These are phyloP conservation scores for Scedosporium dehoogii DNA, from an alignment of 2,329 filamentous ascomycete species.

Conservation along the genomic window DNA sequence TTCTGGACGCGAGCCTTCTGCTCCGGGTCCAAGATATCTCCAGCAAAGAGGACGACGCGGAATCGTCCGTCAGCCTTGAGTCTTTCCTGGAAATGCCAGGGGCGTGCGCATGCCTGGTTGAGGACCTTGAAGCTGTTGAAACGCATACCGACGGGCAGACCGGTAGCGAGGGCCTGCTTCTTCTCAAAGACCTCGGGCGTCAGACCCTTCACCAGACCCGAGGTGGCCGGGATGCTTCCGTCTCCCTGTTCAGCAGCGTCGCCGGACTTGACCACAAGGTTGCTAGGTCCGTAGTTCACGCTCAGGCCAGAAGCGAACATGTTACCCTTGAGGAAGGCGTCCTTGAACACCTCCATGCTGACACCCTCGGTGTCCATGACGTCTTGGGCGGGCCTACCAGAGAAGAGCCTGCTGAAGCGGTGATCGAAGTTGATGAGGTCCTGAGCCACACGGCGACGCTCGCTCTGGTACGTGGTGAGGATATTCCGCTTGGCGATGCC, in stretches of 20 bases:
- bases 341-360: too few relatives aligned
- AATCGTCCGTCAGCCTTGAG: conserved; percentile 49
- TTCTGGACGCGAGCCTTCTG: conserved; percentile 34
- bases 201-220: conserved; percentile 18
- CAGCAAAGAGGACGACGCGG: conserved; percentile 51
- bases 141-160: conserved; percentile 40
- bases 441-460: conserved; percentile 36
- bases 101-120: conserved; percentile 43
- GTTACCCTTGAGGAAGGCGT: conserved; percentile 33
- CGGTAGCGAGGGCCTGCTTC: conserved; percentile 10
- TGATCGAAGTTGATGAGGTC: conserved; percentile 34
- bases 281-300: conserved; percentile 41
- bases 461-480: conserved; percentile 38
- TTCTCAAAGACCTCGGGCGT: conserved; percentile 14
- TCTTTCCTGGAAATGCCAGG: conserved; percentile 49
- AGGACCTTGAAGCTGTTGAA: conserved; percentile 50
- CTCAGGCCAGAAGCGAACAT: conserved; percentile 17
- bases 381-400: conserved; percentile 32
- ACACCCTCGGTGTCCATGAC: too few relatives aligned
- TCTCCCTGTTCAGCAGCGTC: conserved; percentile 49
- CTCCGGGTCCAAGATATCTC: conserved; percentile 34
- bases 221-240: conserved; percentile 8
- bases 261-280: conserved; percentile 53
- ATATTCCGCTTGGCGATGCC: conserved; percentile 26
- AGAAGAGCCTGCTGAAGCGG: conserved; percentile 40